Conservation (phyloP, 805 yeast species). For the Wickerhamomyces tratensis region DNA sequence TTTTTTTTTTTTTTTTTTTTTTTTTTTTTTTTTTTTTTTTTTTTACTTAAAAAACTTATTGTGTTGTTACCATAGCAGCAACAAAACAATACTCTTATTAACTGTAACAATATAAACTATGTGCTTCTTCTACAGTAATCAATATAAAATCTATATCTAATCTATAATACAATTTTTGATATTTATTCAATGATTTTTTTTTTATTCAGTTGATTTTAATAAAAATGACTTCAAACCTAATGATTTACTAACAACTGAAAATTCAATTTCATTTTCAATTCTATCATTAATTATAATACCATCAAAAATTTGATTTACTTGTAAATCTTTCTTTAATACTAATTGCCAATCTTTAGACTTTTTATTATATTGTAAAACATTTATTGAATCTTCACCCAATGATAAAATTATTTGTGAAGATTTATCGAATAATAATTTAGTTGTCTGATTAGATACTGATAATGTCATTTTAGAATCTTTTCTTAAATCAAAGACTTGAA, state of each 20-base stretch:
- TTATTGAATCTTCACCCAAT: conserved; percentile 2
- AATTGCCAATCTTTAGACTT: conserved; percentile 10
- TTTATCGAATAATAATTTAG: conserved; percentile 10
- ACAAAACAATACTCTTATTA: too few relatives aligned
- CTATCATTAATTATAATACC: not conserved
- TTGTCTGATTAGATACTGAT: not conserved
- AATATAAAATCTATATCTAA: too few relatives aligned
- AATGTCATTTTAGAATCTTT: conserved; percentile 17
- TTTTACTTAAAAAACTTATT: too few relatives aligned
- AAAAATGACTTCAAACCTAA: not conserved
- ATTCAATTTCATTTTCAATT: not conserved
- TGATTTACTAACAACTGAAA: not conserved
- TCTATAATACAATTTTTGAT: not conserved
- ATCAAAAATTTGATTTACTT: not conserved
- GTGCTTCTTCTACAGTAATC: too few relatives aligned
- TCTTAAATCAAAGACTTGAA: conserved; percentile 42
- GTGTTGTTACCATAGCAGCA: too few relatives aligned
- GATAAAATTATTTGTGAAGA: conserved; percentile 14
- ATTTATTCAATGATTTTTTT: too few relatives aligned
- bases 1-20: too few relatives aligned
- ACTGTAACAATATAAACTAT: too few relatives aligned
- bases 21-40: too few relatives aligned
- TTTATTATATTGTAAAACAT: conserved; percentile 13
- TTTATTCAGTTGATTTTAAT: too few relatives aligned
- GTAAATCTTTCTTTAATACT: conserved; percentile 4